Base-by-base conservation (phyloP, 2,329 filamentous ascomycete genomes). In the Calonectria crousiana region DNA sequence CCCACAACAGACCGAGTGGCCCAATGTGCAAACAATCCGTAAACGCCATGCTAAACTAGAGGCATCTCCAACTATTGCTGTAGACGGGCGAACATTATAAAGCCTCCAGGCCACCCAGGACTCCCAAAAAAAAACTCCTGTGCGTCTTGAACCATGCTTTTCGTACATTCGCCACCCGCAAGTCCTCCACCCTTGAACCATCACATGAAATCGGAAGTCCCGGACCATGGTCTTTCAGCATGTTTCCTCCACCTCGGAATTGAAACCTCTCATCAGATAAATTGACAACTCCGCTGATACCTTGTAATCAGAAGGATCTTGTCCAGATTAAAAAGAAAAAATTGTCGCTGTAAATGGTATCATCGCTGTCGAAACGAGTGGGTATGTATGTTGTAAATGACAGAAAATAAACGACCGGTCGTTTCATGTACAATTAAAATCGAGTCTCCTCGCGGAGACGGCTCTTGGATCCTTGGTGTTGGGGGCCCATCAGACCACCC, bases 361-460 rank as follows among this genome's bases (percentile, higher is more conserved):
- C 79, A 81, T 80, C 76, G 76, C 77, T 78, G 73, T 78, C 34
- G 71, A 79, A 83, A 83, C 75, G 81, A 81, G 77, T 81, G 81
- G 80, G 44, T 47, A 47, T 47, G 81, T 82, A 80, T 83, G 79
- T 79, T 75, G 79, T 74, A 76, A 77, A 79, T 66, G 73, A 74
- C 81, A 77, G 79, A 75, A 78, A 80, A 73, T 74, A 74, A 74
- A 74, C 76, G 70, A 75, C 66, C 68, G 75, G 68, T 74, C 75
- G 71, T 53, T 75, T 47, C 77, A 69, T 77, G 53, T 78, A 79
- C 72, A 75, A 74, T 75, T 83, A 88, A 75, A 87, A 89, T 77
- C 86, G 87, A n/a, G 86, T 86, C 81, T 91, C 89, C 75, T 91
- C 89, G 47, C 89, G 86, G 41, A 91, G 84, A 14, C 89, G 89